Base-by-base conservation (phyloP, 2,329 filamentous ascomycete genomes). In the Dactylellina sp. region DNA sequence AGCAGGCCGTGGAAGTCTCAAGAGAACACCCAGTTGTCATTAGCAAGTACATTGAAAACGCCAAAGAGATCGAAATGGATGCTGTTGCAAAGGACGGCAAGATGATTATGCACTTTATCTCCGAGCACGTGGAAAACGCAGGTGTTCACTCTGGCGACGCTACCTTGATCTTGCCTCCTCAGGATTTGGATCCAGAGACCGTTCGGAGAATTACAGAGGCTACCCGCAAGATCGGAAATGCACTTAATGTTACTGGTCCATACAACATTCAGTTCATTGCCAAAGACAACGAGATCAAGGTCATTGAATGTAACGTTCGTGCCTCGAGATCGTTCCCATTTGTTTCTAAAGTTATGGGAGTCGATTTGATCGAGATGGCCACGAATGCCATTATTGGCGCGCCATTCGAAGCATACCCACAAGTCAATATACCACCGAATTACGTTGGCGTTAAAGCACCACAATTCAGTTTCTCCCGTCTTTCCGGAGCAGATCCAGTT, bases 201-300 rank as follows among this genome's bases (percentile, higher is more conserved):
- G 93, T 98, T 59, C 84, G 88, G 74, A 89, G 94, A 77, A 98
- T 99, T 68, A 93, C 94, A 81, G 93, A 97, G 81, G 95, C 95
- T 1, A 98, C 95, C 12, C 87, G 90, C 77, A 98, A 98, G 86
- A 98, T 99, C 78, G 95, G 91, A 77, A 89, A 91, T 75, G 94
- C 95, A 14, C 86, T 98, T 71, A 97, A 98, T 81, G 90, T 99
- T 65, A 98, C 95, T 42, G 95, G 95, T 55, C 95, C 95, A 20
- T 97, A 91, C 87, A 99, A 99, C 83, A 99, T 99, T 76, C 95
- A 99, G 81, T 98, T 99, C 84, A 99, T 99, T 79, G 95, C 95
- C 79, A 98, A 98, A 84, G 93, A 98, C 81, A 98, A 98, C 81
- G 94, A 98, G 77, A 98, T 99, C 85, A 98, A 98, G 85, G 95